Conservation (phyloP, 148 eudicot species). For the Beta vulgaris region DNA sequence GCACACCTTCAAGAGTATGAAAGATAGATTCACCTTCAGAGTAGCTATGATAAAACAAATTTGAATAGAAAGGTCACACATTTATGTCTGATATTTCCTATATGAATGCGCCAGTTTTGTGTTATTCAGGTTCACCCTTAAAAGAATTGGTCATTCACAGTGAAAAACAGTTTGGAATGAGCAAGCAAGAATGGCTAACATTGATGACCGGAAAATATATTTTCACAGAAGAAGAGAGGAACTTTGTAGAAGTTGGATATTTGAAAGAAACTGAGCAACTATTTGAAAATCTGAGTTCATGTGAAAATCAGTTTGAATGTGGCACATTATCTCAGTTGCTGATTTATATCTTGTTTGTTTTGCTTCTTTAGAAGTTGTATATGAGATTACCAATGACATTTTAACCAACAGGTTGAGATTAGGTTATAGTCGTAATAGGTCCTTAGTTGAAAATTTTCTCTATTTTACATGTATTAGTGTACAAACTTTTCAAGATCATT, state of each 20-base stretch:
- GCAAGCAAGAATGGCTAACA: background rate
- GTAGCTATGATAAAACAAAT: too few relatives aligned
- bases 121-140: slow-evolving; percentile 28
- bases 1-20: too few relatives aligned
- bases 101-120: background rate
- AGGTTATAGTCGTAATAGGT: background rate
- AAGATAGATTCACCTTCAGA: too few relatives aligned
- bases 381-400: slow-evolving; percentile 4
- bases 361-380: background rate
- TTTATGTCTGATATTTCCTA: too few relatives aligned
- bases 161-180: background rate
- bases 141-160: slow-evolving; percentile 15
- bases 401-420: background rate
- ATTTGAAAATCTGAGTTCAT: background rate
- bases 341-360: background rate
- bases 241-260: slow-evolving; percentile 1
- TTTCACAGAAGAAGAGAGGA: background rate
- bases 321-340: background rate
- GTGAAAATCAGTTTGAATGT: background rate
- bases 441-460: background rate
- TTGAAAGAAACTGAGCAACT: background rate
- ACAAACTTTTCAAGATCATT: too few relatives aligned
- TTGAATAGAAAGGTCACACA: too few relatives aligned
- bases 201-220: background rate
- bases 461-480: background rate